Percentiles rank a stretch among this genome's conserved stretches.
phyloP scores from a whole-genome alignment of 441 rosid species.

The Metrosideros polymorpha region DNA sequence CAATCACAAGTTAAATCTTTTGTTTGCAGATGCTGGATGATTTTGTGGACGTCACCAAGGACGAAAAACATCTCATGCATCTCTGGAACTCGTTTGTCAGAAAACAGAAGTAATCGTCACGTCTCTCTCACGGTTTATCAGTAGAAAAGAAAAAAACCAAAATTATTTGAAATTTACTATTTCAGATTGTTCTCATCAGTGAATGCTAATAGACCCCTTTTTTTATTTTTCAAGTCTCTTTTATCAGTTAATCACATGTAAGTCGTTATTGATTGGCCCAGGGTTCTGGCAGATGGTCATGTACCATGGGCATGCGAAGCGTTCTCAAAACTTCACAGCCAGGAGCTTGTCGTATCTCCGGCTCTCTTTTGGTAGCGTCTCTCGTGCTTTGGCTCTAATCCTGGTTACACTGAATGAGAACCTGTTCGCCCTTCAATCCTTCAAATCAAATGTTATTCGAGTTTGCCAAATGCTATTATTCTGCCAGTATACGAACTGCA shows the following conservation, averaged over 20 bases:
- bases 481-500: background rate
- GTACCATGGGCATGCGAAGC: slow-evolving; percentile 54
- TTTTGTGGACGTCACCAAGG: slow-evolving; percentile 43
- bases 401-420: background rate
- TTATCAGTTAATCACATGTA: background rate
- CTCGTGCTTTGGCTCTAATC: background rate
- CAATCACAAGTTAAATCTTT: background rate
- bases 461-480: background rate
- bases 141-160: background rate
- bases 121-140: background rate
- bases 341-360: slow-evolving; percentile 19
- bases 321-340: slow-evolving; percentile 31
- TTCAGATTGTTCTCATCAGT: background rate
- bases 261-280: slow-evolving; percentile 1
- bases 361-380: slow-evolving; percentile 32
- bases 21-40: slow-evolving; percentile 44
- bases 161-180: background rate
- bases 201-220: background rate
- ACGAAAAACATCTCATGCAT: slow-evolving; percentile 47
- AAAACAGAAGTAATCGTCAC: slow-evolving; percentile 24
- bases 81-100: slow-evolving; percentile 47
- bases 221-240: background rate
- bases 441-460: background rate
- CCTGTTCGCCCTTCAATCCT: background rate
- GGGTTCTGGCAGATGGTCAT: slow-evolving; percentile 49